Base-by-base conservation (phyloP, 2,329 filamentous ascomycete genomes). In the Aspergillus awamori region DNA sequence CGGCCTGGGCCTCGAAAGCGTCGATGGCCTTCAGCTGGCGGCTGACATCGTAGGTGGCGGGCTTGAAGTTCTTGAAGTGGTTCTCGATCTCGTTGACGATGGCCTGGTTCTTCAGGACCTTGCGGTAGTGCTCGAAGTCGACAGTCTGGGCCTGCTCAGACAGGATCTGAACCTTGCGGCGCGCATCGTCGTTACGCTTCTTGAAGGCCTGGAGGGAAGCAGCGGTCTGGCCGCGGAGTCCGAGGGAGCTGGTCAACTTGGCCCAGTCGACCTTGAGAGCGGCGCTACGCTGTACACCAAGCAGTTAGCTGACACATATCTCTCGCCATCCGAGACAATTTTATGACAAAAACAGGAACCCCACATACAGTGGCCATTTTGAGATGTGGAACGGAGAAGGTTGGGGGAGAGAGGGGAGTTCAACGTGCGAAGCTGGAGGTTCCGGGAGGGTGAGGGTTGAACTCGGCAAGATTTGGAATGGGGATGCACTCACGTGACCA, bases 191-290 rank as follows among this genome's bases (percentile, higher is more conserved):
- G 86, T 98, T 97, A 84, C 95, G 93, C 89, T 97, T 95, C 88
- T 99, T 99, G 90, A 99, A 99, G 69, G 92, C 87, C 80, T 94
- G 90, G 65, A 99, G 92, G 65, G 94, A 90, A 74, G 89, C 83
- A 71, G 92, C 93, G 71, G 95, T 99, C 84, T 93, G 91, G 80
- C 95, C 95, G 81, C 92, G 92, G 80, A 99, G 92, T 80, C 94
- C 94, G 75, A 99, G 93, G 77, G 94, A 96, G 82, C 87, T 88
- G 82, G 90, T 90, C 77, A 99, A 88, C 84, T 96, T 95, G 83
- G 88, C 88, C 95, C 95, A 99, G 89, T 99, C 95, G 86, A 99
- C 88, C 88, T 98, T 99, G 83, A 96, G 88, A 82, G 94, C 93
- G 86, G 94, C 93, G 87, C 92, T 97, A 87, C 93, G 91, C 94